Conservation (phyloP, 108 stramenopile species). For the Skeletonema menzelii region DNA sequence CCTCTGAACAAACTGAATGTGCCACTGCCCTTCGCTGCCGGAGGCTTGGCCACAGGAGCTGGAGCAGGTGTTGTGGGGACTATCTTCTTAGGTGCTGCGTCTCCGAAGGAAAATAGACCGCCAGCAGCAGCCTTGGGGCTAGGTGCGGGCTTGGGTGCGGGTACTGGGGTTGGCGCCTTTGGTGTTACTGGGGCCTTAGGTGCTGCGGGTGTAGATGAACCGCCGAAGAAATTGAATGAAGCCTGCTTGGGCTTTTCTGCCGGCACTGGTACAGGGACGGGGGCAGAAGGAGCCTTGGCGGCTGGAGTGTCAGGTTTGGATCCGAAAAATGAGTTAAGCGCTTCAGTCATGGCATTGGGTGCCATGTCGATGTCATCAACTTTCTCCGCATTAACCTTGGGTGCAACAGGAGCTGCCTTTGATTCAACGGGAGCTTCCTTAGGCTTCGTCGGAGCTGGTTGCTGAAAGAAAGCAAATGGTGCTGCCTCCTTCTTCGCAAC, state of each 20-base stretch:
- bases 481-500: conserved; percentile 12
- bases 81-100: conserved; percentile 3
- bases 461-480: background rate
- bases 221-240: conserved; percentile 40
- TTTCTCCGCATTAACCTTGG: conserved; percentile 10
- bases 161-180: conserved; percentile 2
- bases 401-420: conserved; percentile 24
- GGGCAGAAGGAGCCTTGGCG: conserved; percentile 37
- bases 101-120: background rate
- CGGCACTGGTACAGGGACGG: conserved; percentile 27
- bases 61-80: conserved; percentile 11
- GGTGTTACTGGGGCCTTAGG: conserved; percentile 35
- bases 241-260: conserved; percentile 13
- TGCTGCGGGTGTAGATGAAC: conserved; percentile 32
- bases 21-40: conserved; percentile 22
- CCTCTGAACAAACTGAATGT: conserved; percentile 35
- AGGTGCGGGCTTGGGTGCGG: conserved; percentile 3
- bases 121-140: background rate
- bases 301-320: conserved; percentile 17
- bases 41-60: conserved; percentile 17
- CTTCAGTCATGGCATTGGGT: conserved; percentile 48
- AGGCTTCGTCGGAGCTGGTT: conserved; percentile 10
- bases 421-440: conserved; percentile 29
- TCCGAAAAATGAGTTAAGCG: conserved; percentile 50
- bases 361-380: conserved; percentile 32